These are phyloP conservation scores for Aspergillus sergii DNA, from an alignment of 2,329 filamentous ascomycete genomes.

Conservation along the genomic window DNA sequence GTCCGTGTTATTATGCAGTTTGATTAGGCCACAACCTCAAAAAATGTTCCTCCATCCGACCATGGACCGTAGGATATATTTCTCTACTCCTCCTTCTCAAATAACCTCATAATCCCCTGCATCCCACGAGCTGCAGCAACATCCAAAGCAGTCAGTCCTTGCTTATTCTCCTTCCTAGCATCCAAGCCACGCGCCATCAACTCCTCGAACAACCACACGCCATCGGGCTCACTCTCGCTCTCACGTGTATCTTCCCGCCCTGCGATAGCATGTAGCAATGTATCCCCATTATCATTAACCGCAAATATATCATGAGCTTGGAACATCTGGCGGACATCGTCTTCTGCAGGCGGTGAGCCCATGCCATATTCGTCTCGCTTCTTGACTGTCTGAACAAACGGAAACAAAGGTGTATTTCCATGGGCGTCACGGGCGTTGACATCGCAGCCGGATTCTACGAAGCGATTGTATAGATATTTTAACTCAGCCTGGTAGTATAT, in stretches of 20 bases:
- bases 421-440: neutral
- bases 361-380: neutral
- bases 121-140: neutral
- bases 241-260: neutral
- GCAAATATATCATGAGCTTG: constrained; percentile 8
- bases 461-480: neutral
- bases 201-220: constrained; percentile 4
- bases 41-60: neutral
- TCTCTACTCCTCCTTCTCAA: neutral
- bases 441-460: neutral
- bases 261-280: constrained; percentile 10
- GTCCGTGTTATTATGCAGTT: no score
- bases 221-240: neutral
- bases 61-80: neutral
- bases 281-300: constrained; percentile 11
- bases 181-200: constrained; percentile 9
- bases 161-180: constrained; percentile 13
- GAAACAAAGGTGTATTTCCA: neutral
- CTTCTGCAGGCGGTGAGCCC: neutral
- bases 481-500: neutral
- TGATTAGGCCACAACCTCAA: neutral
- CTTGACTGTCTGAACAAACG: neutral
- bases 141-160: constrained; percentile 11
- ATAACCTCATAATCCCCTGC: neutral
- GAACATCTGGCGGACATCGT: neutral